Evolutionary conservation across 225 moss, liverwort and hornwort genomes (phyloP).

Genomic region (Bryum argenteum): DNA sequence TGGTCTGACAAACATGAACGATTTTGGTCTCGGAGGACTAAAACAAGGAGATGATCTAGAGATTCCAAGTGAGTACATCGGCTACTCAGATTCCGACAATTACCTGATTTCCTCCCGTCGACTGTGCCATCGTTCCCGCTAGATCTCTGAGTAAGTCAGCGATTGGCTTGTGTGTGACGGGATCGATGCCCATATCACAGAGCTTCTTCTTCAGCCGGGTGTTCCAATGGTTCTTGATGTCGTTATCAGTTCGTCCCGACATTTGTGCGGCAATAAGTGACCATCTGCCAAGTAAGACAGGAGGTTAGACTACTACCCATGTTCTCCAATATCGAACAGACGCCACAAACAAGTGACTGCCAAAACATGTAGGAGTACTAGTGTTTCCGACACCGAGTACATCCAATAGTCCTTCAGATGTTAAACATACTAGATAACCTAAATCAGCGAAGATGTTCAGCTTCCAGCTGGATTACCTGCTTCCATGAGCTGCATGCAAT

Average conservation of each 20-base stretch:
- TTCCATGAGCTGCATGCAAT: conserved; percentile 65
- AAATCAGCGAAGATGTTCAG: not conserved
- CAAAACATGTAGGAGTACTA: not conserved
- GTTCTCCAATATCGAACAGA: not conserved
- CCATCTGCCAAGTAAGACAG: conserved; percentile 38
- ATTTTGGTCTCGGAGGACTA: not conserved
- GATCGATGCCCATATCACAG: conserved; percentile 66
- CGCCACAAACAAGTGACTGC: not conserved
- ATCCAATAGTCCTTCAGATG: not conserved
- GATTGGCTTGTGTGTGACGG: conserved; percentile 67
- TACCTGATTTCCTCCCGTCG: conserved; percentile 58
- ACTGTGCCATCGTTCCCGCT: conserved; percentile 62
- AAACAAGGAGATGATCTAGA: not conserved
- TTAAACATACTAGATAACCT: not conserved
- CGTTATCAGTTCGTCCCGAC: conserved; percentile 62
- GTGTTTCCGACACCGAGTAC: not conserved
- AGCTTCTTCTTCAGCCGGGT: conserved; percentile 63
- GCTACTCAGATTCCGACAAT: not conserved
- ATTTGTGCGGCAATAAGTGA: conserved; percentile 65
- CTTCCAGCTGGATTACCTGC: conserved; percentile 41
- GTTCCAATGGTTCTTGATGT: conserved; percentile 70
- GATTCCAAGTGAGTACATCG: not conserved
- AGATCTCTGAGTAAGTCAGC: conserved; percentile 62
- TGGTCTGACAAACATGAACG: not conserved
- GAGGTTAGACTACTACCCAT: not conserved